Percentiles rank a stretch among this genome's conserved stretches.
Evolutionary conservation across 371 early-diverging fungal species (phyloP).

Genomic region (Capniomyces stellatus): DNA sequence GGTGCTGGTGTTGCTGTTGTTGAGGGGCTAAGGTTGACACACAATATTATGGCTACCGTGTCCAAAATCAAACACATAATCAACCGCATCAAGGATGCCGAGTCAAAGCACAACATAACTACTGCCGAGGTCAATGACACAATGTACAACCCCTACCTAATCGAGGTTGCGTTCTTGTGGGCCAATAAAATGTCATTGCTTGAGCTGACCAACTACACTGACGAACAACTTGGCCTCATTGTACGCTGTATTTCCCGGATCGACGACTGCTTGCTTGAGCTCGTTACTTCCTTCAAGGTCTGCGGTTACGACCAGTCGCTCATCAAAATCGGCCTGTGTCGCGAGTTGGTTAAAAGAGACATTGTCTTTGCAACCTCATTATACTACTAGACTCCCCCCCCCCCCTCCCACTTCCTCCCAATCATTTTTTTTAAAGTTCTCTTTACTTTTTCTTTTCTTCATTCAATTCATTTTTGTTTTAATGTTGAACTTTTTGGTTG

Average conservation of each 20-base stretch:
- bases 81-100: conserved; percentile 47
- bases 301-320: conserved; percentile 88
- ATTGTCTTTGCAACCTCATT: conserved; percentile 97
- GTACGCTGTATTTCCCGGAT: conserved; percentile 94
- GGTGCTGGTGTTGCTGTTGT: conserved; percentile 38
- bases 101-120: conserved; percentile 49
- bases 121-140: conserved; percentile 21
- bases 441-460: no score
- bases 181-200: conserved; percentile 87
- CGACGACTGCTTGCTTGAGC: conserved; percentile 94
- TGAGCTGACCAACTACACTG: conserved; percentile 84
- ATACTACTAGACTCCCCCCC: conserved; percentile 27
- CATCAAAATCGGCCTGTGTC: conserved; percentile 88
- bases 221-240: conserved; percentile 91
- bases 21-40: no score
- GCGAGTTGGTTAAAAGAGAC: conserved; percentile 85
- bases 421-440: neutral
- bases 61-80: conserved; percentile 43
- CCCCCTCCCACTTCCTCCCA: neutral
- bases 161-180: conserved; percentile 98
- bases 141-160: conserved; percentile 57
- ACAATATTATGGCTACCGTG: no score
- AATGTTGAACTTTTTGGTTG: no score
- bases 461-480: no score
- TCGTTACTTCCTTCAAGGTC: conserved; percentile 78